Conservation (phyloP, 2,329 filamentous ascomycete species). For the Samsoniella hepiali region DNA sequence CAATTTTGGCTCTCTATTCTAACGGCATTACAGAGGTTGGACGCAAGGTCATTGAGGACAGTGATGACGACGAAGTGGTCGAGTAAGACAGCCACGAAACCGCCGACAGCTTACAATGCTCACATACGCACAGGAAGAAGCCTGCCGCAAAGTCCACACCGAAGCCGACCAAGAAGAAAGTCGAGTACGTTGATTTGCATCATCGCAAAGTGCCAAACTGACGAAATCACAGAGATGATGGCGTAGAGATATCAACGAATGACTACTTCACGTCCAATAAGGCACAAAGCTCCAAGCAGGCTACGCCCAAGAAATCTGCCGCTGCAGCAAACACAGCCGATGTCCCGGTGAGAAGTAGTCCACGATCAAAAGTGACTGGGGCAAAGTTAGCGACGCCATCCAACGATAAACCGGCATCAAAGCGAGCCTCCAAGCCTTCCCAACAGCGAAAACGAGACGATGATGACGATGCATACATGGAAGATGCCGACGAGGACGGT, state of each 20-base stretch:
- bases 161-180: conserved; percentile 54
- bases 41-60: conserved; percentile 76
- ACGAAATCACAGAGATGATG: conserved; percentile 37
- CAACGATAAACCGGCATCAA: conserved; percentile 34
- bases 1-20: conserved; percentile 18
- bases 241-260: conserved; percentile 52
- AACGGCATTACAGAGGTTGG: conserved; percentile 36
- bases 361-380: conserved; percentile 41
- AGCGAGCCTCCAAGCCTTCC: conserved; percentile 40
- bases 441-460: conserved; percentile 43
- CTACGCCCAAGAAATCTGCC: conserved; percentile 35
- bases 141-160: conserved; percentile 46
- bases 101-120: background rate
- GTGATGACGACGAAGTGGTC: conserved; percentile 67
- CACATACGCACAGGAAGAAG: conserved; percentile 50
- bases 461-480: conserved; percentile 57
- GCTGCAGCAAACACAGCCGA: conserved; percentile 39
- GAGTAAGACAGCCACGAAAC: conserved; percentile 40
- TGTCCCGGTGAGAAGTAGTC: conserved; percentile 50
- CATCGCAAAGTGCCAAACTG: conserved; percentile 9
- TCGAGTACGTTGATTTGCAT: conserved; percentile 38
- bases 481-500: conserved; percentile 67
- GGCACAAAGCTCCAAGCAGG: conserved; percentile 39
- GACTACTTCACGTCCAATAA: conserved; percentile 54
- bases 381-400: conserved; percentile 28